Evolutionary conservation across 2,329 filamentous ascomycete species (phyloP).

Genomic region (Elsinoe perseae): DNA sequence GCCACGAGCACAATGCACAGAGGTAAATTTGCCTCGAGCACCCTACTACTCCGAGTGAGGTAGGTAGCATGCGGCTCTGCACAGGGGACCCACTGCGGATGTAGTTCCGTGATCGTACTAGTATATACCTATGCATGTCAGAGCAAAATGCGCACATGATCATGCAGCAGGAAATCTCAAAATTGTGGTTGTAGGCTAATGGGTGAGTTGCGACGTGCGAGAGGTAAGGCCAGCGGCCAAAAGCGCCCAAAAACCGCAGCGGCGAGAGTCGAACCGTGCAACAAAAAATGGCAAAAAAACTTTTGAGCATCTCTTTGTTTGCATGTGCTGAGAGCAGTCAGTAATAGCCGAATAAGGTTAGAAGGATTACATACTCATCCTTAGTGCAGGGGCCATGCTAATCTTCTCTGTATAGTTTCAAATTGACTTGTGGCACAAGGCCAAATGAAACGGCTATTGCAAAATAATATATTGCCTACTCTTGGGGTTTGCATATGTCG

Average conservation of each 20-base stretch:
- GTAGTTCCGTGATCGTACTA: too few species aligned
- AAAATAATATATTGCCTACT: background rate
- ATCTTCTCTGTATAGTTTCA: slow-evolving; percentile 43
- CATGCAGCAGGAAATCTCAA: too few species aligned
- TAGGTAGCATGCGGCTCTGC: too few species aligned
- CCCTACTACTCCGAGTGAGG: too few species aligned
- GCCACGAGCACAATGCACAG: too few species aligned
- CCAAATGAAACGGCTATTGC: background rate
- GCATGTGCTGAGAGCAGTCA: background rate
- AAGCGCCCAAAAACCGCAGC: background rate
- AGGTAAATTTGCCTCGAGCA: too few species aligned
- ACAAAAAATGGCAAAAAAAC: slow-evolving; percentile 8
- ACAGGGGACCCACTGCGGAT: too few species aligned
- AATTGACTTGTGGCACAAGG: slow-evolving; percentile 52
- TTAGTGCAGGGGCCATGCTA: slow-evolving; percentile 35
- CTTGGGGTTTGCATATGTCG: slow-evolving; percentile 17
- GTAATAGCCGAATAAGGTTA: background rate
- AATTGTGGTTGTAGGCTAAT: too few species aligned
- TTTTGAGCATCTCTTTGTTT: slow-evolving; percentile 11
- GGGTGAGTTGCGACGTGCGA: too few species aligned
- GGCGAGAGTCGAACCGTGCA: background rate
- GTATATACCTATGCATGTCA: too few species aligned
- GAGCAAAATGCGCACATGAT: too few species aligned
- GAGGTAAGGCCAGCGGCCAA: too few species aligned
- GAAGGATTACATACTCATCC: background rate